Percentiles rank a stretch among this genome's conserved stretches.
Evolutionary conservation across 2,329 filamentous ascomycete genomes (phyloP).

Genomic region (Talaromyces sp.): DNA sequence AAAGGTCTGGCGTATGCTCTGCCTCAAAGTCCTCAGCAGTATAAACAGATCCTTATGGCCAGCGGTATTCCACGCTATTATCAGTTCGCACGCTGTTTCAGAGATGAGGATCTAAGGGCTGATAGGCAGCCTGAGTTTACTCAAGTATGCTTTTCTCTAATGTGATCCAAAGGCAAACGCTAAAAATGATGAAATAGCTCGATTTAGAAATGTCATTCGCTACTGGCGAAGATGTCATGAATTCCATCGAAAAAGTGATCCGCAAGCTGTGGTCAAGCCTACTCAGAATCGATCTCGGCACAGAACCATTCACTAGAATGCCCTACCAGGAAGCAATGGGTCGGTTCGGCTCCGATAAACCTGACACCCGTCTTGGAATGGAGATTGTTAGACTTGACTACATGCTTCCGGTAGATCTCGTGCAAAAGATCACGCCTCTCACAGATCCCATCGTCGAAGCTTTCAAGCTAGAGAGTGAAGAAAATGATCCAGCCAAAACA

Average conservation of each 20-base stretch:
- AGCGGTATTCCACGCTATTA: slow-evolving; percentile 79
- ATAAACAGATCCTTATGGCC: slow-evolving; percentile 97
- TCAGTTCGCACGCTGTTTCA: slow-evolving; percentile 91
- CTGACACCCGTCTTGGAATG: slow-evolving; percentile 72
- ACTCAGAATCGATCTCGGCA: slow-evolving; percentile 43
- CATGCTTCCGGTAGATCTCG: slow-evolving; percentile 61
- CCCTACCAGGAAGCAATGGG: slow-evolving; percentile 76
- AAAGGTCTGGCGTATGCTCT: slow-evolving; percentile 80
- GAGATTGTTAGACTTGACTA: slow-evolving; percentile 66
- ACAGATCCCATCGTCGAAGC: slow-evolving; percentile 69
- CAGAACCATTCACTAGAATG: slow-evolving; percentile 55
- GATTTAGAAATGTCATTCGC: slow-evolving; percentile 94
- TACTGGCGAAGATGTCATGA: slow-evolving; percentile 67
- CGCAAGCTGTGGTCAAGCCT: slow-evolving; percentile 53
- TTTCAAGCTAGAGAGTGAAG: slow-evolving; percentile 57
- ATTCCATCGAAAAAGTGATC: slow-evolving; percentile 51
- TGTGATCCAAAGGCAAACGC: neutral
- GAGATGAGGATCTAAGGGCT: slow-evolving; percentile 87
- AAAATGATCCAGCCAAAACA: slow-evolving; percentile 52
- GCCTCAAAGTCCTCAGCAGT: slow-evolving; percentile 95
- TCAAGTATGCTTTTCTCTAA: slow-evolving; percentile 54
- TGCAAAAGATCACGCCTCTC: slow-evolving; percentile 70
- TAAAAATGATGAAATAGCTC: slow-evolving; percentile 51
- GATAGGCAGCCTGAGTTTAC: slow-evolving; percentile 97
- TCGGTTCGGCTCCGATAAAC: slow-evolving; percentile 84